These are phyloP conservation scores for Pachysandra terminalis DNA, from an alignment of 164 flowering plant species.

Conservation along the genomic window DNA sequence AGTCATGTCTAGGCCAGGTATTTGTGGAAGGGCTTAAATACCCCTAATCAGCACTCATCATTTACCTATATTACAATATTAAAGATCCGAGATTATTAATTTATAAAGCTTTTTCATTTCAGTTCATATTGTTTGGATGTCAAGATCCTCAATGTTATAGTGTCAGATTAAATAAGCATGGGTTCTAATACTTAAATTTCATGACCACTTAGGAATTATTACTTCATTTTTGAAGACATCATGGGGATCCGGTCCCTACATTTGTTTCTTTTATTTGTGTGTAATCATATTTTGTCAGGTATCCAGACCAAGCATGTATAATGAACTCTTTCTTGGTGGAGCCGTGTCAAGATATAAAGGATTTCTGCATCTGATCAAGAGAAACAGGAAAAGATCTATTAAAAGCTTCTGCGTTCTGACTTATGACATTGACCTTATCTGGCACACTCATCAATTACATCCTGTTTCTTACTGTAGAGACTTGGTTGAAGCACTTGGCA, in stretches of 20 bases:
- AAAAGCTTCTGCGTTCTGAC: constrained; percentile 85
- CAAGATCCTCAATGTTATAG: too few species aligned
- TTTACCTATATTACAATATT: background rate
- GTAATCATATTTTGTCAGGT: constrained; percentile 39
- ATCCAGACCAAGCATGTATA: constrained; percentile 57
- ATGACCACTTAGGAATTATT: too few species aligned
- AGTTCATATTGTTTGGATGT: too few species aligned
- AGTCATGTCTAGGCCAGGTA: too few species aligned
- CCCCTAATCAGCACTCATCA: too few species aligned
- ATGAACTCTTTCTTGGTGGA: constrained; percentile 62
- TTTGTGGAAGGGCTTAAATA: too few species aligned
- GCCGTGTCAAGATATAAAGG: constrained; percentile 91
- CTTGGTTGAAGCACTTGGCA: constrained; percentile 45
- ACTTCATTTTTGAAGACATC: too few species aligned
- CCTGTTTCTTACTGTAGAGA: constrained; percentile 77
- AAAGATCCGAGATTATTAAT: background rate
- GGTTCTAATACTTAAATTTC: background rate
- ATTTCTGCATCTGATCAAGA: constrained; percentile 80
- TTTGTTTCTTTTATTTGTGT: background rate
- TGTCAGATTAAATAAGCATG: background rate
- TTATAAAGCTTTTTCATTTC: background rate
- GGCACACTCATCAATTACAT: constrained; percentile 94
- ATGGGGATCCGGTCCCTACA: too few species aligned
- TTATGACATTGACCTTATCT: constrained; percentile 91
- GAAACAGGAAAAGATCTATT: constrained; percentile 62